Evolutionary conservation across 352 stramenopile species (phyloP).

Genomic region (Phytopythium oedochilum): DNA sequence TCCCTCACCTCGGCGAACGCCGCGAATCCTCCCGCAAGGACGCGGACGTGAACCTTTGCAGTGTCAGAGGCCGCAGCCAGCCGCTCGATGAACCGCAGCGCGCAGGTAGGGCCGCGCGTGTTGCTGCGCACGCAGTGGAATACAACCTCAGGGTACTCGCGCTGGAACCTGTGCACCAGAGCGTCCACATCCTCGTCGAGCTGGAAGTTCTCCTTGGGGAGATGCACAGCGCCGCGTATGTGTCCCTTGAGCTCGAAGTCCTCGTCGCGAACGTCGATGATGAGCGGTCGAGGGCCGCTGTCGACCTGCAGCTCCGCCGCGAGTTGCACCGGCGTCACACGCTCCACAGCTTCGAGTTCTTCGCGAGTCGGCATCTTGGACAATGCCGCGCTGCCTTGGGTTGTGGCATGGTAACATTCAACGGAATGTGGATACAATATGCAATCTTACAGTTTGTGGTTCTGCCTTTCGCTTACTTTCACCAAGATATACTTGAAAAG

Average conservation of each 20-base stretch:
- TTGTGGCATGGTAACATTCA: too few relatives aligned
- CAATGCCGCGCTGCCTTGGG: too few relatives aligned
- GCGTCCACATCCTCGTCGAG: slow-evolving; percentile 32
- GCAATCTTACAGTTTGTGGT: background rate
- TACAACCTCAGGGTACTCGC: slow-evolving; percentile 18
- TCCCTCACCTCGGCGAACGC: background rate
- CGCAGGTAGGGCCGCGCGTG: slow-evolving; percentile 28
- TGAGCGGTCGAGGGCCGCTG: slow-evolving; percentile 2
- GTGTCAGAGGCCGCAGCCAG: slow-evolving; percentile 4
- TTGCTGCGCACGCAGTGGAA: slow-evolving; percentile 40
- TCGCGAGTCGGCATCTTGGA: background rate
- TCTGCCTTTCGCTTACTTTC: too few relatives aligned
- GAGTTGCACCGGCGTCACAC: background rate
- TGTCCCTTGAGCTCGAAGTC: slow-evolving; percentile 26
- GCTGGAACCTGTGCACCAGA: slow-evolving; percentile 20
- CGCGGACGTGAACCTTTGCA: background rate
- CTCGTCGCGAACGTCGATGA: slow-evolving; percentile 26
- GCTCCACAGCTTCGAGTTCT: slow-evolving; percentile 1
- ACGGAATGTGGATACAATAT: too few relatives aligned
- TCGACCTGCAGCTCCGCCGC: background rate
- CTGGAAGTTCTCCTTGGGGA: slow-evolving; percentile 23
- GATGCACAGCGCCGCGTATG: slow-evolving; percentile 24
- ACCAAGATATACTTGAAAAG: too few relatives aligned
- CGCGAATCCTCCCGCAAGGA: background rate
- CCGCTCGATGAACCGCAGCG: slow-evolving; percentile 25